Evolutionary conservation across 2,329 filamentous ascomycete species (phyloP).

Genomic region (Sclerotinia glacialis): DNA sequence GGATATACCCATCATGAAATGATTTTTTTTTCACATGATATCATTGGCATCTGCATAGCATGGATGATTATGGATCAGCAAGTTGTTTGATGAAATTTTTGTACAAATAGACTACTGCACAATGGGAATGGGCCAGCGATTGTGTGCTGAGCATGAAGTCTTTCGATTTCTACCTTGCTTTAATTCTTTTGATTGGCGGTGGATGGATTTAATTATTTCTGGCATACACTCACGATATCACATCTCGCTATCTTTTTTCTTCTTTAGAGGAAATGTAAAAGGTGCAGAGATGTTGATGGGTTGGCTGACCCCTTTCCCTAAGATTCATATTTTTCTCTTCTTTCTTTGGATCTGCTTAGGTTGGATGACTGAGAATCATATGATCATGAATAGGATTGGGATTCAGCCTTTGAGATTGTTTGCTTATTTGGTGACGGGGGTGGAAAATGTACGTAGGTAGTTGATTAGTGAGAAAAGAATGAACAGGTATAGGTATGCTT

Average conservation of each 20-base stretch:
- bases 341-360: neutral
- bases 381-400: neutral
- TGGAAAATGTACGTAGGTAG: neutral
- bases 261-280: neutral
- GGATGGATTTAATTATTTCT: neutral
- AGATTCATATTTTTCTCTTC: neutral
- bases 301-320: neutral
- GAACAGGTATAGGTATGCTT: neutral
- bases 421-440: neutral
- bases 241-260: neutral
- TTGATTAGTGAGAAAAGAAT: neutral
- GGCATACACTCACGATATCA: constrained; percentile 7
- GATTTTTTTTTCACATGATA: constrained; percentile 16
- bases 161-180: neutral
- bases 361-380: neutral
- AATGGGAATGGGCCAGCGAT: constrained; percentile 8
- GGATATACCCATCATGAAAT: constrained; percentile 13
- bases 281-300: neutral
- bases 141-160: neutral
- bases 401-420: neutral
- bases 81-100: constrained; percentile 15
- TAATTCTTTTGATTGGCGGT: too few relatives aligned
- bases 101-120: neutral
- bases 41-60: constrained; percentile 6
- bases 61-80: constrained; percentile 3